Percentiles rank a stretch among this genome's conserved stretches.
phyloP scores from a whole-genome alignment of 139 green algal species.

The Parachlorella kessleri region DNA sequence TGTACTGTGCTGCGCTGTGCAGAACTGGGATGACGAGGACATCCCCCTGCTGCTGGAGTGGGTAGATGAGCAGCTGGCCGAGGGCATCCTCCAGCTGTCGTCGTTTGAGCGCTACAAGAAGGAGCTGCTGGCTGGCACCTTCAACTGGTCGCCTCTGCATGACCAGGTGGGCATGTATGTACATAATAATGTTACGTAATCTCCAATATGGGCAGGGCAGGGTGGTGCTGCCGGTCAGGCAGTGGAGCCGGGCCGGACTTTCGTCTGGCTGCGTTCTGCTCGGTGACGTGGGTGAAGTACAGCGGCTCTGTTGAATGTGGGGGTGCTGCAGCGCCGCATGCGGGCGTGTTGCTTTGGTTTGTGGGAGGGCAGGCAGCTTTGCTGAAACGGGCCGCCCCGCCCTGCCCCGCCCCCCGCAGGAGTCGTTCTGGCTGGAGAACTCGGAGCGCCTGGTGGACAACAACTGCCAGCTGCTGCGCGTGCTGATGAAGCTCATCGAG shows the following conservation, averaged over 20 bases:
- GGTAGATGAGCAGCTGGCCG: conserved; percentile 76
- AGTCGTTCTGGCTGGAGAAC: conserved; percentile 83
- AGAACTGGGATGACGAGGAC: conserved; percentile 92
- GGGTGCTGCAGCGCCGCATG: too few species aligned
- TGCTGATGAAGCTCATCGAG: conserved; percentile 92
- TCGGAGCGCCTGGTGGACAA: conserved; percentile 87
- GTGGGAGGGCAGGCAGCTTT: too few species aligned
- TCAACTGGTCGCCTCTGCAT: conserved; percentile 92
- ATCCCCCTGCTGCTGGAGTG: conserved; percentile 76
- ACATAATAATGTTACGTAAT: too few species aligned
- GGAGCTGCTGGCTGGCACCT: conserved; percentile 70
- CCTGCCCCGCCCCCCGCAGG: too few species aligned
- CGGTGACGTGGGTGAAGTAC: too few species aligned
- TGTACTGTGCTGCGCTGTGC: conserved; percentile 14
- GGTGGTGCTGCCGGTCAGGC: too few species aligned
- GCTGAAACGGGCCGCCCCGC: too few species aligned
- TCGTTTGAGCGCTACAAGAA: conserved; percentile 85
- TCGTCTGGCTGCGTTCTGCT: too few species aligned
- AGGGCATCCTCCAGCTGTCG: conserved; percentile 73
- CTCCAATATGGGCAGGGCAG: too few species aligned
- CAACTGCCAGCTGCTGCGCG: conserved; percentile 90
- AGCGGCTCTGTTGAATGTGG: too few species aligned
- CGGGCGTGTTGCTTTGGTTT: too few species aligned
- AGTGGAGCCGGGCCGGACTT: too few species aligned
- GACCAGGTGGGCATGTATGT: conserved; percentile 56